Evolutionary conservation across 306 rosid species (phyloP).

Genomic region (Amphicarpaea edgeworthii): DNA sequence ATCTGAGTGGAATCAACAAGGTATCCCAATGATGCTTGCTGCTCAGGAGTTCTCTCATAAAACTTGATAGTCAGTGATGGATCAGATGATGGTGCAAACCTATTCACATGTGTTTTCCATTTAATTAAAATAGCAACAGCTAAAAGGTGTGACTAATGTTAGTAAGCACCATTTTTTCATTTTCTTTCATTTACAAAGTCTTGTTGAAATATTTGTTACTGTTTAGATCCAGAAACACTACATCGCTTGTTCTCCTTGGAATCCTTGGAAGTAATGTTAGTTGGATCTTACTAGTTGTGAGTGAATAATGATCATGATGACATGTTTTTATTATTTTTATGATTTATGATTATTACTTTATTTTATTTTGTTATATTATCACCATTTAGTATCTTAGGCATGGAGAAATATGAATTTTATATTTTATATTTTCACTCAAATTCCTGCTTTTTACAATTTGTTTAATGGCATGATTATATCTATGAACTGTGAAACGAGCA

Average conservation of each 20-base stretch:
- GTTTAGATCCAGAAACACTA: background rate
- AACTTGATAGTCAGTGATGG: constrained; percentile 78
- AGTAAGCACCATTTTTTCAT: background rate
- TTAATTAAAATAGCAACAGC: constrained; percentile 35
- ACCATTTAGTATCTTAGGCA: background rate
- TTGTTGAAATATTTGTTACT: no score
- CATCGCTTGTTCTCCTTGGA: background rate
- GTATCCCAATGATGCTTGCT: constrained; percentile 84
- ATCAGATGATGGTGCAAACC: constrained; percentile 90
- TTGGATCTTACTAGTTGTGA: background rate
- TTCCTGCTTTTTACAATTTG: background rate
- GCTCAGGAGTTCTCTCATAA: constrained; percentile 92
- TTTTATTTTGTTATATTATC: background rate
- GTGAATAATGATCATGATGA: background rate
- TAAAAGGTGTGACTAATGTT: constrained; percentile 19
- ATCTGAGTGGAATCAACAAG: constrained; percentile 59
- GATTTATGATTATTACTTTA: background rate
- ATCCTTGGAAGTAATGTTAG: background rate
- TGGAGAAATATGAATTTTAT: background rate
- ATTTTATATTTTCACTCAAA: background rate
- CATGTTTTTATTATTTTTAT: background rate
- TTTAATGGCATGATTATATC: background rate
- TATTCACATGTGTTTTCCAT: constrained; percentile 39
- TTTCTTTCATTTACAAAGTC: no score
- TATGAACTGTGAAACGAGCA: background rate